Evolutionary conservation across 2,329 filamentous ascomycete genomes (phyloP), one percentile per base, ranked within the genome.

Genomic region (Arachnopeziza araneosa): DNA sequence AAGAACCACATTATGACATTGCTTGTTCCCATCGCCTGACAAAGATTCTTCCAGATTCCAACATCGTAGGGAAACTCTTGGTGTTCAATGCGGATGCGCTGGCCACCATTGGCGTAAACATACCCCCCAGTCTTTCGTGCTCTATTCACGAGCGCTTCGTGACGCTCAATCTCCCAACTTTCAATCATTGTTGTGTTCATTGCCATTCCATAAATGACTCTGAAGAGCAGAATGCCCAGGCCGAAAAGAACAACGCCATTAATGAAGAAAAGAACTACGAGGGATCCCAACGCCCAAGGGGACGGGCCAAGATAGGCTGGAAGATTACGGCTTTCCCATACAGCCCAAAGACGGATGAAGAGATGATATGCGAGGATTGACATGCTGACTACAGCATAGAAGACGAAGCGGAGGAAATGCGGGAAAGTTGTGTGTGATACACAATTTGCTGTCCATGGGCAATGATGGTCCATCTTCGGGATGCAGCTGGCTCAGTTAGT

Each of bases 61-160:
- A 93, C 75, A 69, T 96, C 90, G 74, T 92, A 95, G 0, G 90
- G 91, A 67, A 91, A 95, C 72, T 93, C 89, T 67, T 93, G 83
- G 57, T 79, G 82, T 60, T 82, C 78, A 51, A 89, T 80, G 12
- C 78, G 75, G 1, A 86, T 73, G 52, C 79, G 74, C 67, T 74
- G 77, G 5, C 82, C 81, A 4, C 80, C 80, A 26, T 78, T 76
- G 0, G 65, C 67, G 22, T 74, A 75, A 2, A 74, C 71, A 57
- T 70, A 71, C 2, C 73, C 70, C 1, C 78, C 74, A n/a, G 69
- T 72, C 36, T 75, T 75, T 54, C 68, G 67, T 5, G 78, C 75
- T 30, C 82, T 77, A 23, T 77, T 75, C 24, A 85, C 74, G 1
- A 85, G 72, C 9, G 81, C 77, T 64, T 85, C 82, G 72, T 89